Evolutionary conservation across 495 filamentous ascomycete genomes (phyloP).

Genomic region (Neurospora intermedia): DNA sequence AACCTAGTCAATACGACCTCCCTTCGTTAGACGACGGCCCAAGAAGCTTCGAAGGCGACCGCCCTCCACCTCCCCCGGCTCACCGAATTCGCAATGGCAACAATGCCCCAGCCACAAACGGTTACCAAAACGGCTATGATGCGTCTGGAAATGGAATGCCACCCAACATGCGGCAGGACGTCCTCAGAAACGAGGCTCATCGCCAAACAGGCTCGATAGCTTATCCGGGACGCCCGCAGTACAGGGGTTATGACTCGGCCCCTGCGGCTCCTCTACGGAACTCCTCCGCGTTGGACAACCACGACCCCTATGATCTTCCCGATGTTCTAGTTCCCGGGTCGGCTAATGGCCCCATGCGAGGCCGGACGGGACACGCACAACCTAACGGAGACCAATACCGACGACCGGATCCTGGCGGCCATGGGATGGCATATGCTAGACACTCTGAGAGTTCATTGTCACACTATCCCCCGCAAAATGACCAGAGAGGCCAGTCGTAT

Average conservation of each 20-base stretch:
- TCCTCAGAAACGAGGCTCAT: constrained; percentile 37
- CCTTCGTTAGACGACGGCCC: constrained; percentile 8
- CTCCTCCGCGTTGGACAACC: constrained; percentile 37
- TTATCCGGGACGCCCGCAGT: constrained; percentile 38
- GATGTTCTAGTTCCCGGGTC: not conserved
- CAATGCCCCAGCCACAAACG: constrained; percentile 23
- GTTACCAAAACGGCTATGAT: constrained; percentile 24
- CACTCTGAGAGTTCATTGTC: constrained; percentile 18
- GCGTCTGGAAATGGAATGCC: constrained; percentile 20
- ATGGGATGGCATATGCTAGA: constrained; percentile 8
- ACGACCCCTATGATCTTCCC: constrained; percentile 18
- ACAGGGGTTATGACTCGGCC: constrained; percentile 34
- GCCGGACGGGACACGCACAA: constrained; percentile 17
- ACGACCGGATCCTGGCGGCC: constrained; percentile 30
- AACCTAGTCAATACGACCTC: constrained; percentile 7
- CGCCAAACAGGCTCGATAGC: constrained; percentile 28
- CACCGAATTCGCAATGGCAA: constrained; percentile 31
- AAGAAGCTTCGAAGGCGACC: constrained; percentile 18
- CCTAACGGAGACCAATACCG: constrained; percentile 57
- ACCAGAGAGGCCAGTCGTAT: constrained; percentile 14
- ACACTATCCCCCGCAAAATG: constrained; percentile 8
- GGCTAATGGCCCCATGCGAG: not conserved
- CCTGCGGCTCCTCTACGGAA: constrained; percentile 32
- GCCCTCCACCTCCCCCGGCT: constrained; percentile 36
- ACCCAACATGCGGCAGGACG: constrained; percentile 37